Evolutionary conservation across 805 yeast genomes (phyloP).

Genomic region (Candida andamanensis): DNA sequence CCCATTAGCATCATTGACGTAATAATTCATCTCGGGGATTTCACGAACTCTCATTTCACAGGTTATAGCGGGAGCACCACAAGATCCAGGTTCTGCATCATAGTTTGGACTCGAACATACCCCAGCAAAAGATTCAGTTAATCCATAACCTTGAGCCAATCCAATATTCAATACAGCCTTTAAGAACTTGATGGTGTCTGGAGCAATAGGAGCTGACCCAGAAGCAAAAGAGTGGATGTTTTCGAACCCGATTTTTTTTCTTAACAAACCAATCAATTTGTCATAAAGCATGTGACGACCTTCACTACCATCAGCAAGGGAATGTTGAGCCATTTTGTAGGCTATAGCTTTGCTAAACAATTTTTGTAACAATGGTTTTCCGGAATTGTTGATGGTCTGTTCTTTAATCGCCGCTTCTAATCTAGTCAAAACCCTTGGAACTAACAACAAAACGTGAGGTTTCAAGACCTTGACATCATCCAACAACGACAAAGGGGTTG

Average conservation of each 20-base stretch:
- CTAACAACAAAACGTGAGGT: constrained; percentile 26
- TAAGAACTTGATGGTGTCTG: constrained; percentile 55
- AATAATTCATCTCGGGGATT: constrained; percentile 60
- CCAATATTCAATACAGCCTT: constrained; percentile 55
- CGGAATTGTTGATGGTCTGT: constrained; percentile 20
- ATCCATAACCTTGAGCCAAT: constrained; percentile 67
- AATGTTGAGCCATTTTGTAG: constrained; percentile 22
- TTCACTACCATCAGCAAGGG: constrained; percentile 34
- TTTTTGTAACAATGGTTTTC: constrained; percentile 18
- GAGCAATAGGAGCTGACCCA: constrained; percentile 71
- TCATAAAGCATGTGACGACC: constrained; percentile 34
- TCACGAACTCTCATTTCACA: constrained; percentile 53
- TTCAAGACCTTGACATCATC: constrained; percentile 25
- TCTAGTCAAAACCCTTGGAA: constrained; percentile 36
- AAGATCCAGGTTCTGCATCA: constrained; percentile 38
- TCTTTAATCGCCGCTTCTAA: constrained; percentile 24
- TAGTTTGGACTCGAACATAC: constrained; percentile 32
- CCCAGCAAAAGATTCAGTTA: constrained; percentile 63
- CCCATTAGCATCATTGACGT: constrained; percentile 22
- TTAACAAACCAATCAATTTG: constrained; percentile 17
- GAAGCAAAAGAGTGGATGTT: constrained; percentile 19
- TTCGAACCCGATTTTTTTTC: constrained; percentile 37
- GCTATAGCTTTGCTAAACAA: constrained; percentile 20
- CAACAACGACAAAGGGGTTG: constrained; percentile 22
- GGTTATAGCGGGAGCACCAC: constrained; percentile 44